Percentiles rank a stretch among this genome's conserved stretches.
Conservation (phyloP, 1,284 basidiomycete species). For the Testicularia cyperi region DNA sequence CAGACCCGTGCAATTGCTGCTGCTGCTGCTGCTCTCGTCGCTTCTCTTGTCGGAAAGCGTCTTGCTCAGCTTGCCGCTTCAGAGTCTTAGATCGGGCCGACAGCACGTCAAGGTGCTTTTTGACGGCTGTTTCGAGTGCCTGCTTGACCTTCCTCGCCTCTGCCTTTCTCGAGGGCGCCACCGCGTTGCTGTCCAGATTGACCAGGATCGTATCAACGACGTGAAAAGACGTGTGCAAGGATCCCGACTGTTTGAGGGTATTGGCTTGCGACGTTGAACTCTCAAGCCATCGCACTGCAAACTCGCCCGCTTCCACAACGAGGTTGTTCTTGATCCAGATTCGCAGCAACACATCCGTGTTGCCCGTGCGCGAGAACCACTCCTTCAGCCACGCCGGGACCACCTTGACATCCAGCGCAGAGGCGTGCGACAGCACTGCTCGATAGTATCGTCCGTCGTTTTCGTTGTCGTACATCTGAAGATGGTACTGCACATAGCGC, state of each 20-base stretch:
- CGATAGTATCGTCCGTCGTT: constrained; percentile 68
- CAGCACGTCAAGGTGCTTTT: constrained; percentile 16
- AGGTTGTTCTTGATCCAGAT: constrained; percentile 22
- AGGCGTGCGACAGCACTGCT: constrained; percentile 58
- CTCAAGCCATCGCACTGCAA: constrained; percentile 19
- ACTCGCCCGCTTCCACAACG: constrained; percentile 19
- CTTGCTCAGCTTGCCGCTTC: constrained; percentile 34
- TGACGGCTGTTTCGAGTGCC: constrained; percentile 16
- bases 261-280: constrained; percentile 4
- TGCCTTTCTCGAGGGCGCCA: constrained; percentile 6
- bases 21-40: constrained; percentile 16
- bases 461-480: constrained; percentile 74
- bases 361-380: constrained; percentile 21
- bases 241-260: constrained; percentile 6
- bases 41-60: constrained; percentile 27
- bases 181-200: constrained; percentile 14
- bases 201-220: constrained; percentile 25
- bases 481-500: constrained; percentile 78
- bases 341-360: constrained; percentile 28
- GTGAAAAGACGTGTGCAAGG: constrained; percentile 20
- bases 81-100: constrained; percentile 12
- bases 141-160: constrained; percentile 6
- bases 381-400: constrained; percentile 22
- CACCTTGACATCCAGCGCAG: constrained; percentile 11
- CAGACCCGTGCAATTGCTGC: not conserved